Conservation (phyloP, 768 basidiomycete species). For the Phaffia australis region DNA sequence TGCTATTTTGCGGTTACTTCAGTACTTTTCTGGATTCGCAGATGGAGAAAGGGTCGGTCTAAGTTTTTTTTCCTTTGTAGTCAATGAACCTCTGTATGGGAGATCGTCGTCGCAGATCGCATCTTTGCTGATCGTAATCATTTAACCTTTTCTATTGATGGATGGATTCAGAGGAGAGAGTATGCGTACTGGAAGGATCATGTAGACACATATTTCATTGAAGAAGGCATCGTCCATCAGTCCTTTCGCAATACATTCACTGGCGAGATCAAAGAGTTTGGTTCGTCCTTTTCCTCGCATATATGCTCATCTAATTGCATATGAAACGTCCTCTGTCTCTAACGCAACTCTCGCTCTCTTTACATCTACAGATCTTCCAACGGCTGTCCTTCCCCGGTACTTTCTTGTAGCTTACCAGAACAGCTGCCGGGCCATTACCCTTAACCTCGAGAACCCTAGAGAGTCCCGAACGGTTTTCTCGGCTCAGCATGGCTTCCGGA, state of each 20-base stretch:
- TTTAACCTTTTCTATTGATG: neutral
- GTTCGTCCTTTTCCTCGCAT: neutral
- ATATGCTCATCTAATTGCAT: neutral
- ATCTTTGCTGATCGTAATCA: neutral
- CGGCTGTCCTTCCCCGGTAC: constrained; percentile 20
- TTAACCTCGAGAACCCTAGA: constrained; percentile 25
- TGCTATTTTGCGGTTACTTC: constrained; percentile 21
- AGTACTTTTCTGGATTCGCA: constrained; percentile 21
- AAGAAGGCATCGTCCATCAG: constrained; percentile 6
- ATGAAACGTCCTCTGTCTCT: neutral
- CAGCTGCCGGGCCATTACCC: constrained; percentile 16
- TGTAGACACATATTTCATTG: constrained; percentile 17
- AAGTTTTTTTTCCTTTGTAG: neutral
- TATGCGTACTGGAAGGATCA: constrained; percentile 22
- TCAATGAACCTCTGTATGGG: neutral
- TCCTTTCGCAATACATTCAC: constrained; percentile 6
- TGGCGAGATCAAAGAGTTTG: constrained; percentile 7
- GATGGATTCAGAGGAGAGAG: neutral
- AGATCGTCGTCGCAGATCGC: neutral
- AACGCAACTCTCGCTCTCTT: neutral
- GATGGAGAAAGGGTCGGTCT: constrained; percentile 21
- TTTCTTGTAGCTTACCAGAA: constrained; percentile 22
- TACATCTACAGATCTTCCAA: constrained; percentile 8
- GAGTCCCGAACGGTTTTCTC: constrained; percentile 15
- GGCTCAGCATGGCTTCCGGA: neutral